Percentiles rank a stretch among this genome's conserved stretches.
Conservation (phyloP, 2,329 filamentous ascomycete genomes). For the Hymenoscyphus salicellus region DNA sequence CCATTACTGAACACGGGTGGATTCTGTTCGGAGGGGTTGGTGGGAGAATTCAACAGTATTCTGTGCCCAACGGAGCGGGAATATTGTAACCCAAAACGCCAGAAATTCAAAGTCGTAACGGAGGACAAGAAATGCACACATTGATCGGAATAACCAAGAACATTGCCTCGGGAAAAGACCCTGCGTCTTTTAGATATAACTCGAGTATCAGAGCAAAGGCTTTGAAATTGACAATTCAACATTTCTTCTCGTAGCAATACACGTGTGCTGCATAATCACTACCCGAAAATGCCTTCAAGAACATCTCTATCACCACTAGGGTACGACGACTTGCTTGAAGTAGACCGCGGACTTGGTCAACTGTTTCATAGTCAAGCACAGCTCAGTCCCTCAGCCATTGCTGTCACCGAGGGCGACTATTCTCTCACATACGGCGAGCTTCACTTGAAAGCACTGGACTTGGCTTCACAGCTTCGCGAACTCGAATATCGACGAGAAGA, state of each 20-base stretch:
- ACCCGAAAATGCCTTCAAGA: background rate
- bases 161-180: background rate
- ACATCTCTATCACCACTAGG: background rate
- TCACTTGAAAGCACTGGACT: constrained; percentile 5
- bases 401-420: background rate
- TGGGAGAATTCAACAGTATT: background rate
- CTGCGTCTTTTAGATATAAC: background rate
- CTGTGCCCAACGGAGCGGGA: constrained; percentile 3
- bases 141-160: background rate
- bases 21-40: background rate
- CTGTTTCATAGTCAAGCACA: background rate
- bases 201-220: background rate
- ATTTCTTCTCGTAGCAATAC: background rate
- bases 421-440: background rate
- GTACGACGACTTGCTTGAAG: background rate
- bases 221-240: background rate
- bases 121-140: background rate
- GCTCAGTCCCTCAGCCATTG: background rate
- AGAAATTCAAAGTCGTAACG: constrained; percentile 1
- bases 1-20: background rate
- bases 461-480: background rate
- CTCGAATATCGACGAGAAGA: constrained; percentile 1
- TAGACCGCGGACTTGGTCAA: background rate
- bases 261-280: background rate
- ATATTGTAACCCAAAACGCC: background rate